Conservation (phyloP, 768 basidiomycete species). For the Hysterangium stoloniferum region DNA sequence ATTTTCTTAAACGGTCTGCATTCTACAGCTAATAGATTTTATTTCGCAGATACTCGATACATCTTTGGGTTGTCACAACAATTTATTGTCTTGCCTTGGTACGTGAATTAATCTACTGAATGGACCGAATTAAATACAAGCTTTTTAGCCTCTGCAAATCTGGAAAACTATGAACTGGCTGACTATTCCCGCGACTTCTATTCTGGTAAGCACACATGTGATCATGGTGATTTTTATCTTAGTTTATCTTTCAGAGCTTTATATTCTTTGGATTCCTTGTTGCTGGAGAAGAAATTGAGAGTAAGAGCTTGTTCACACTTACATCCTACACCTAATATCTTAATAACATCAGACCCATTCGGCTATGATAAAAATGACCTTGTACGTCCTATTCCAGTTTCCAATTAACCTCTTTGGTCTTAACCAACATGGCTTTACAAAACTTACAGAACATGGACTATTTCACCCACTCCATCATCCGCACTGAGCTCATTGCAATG, state of each 20-base stretch:
- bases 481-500: conserved; percentile 53
- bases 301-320: conserved; percentile 29
- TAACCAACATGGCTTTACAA: neutral
- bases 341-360: conserved; percentile 33
- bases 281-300: conserved; percentile 70
- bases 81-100: conserved; percentile 58
- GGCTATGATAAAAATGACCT: conserved; percentile 70
- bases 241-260: conserved; percentile 37
- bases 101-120: conserved; percentile 15
- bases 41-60: conserved; percentile 50
- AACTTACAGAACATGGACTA: conserved; percentile 52
- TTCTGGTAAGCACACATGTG: conserved; percentile 32
- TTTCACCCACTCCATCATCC: conserved; percentile 63
- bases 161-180: conserved; percentile 46
- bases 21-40: neutral
- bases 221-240: conserved; percentile 2
- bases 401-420: conserved; percentile 2
- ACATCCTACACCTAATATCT: conserved; percentile 1
- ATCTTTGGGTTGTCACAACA: conserved; percentile 58
- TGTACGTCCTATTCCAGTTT: conserved; percentile 31
- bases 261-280: conserved; percentile 70
- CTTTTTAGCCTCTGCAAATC: conserved; percentile 54
- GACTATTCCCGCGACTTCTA: conserved; percentile 56
- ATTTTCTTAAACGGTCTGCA: neutral
- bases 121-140: conserved; percentile 10